Evolutionary conservation across 2,329 filamentous ascomycete genomes (phyloP), one percentile per base, ranked within the genome.

Genomic region (Sclerotinia nivalis): DNA sequence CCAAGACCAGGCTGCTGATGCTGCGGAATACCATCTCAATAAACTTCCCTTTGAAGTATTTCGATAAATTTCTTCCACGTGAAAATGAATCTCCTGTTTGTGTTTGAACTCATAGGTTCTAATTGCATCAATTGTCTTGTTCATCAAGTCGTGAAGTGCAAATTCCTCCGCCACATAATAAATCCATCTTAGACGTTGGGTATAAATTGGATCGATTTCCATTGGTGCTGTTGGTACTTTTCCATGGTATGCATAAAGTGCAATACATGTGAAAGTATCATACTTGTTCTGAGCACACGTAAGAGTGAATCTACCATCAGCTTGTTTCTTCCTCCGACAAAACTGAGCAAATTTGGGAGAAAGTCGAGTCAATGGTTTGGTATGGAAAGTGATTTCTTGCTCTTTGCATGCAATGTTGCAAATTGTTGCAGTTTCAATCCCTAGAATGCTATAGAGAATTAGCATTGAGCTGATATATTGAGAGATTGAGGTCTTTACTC

Each of bases 1-100:
- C 62, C 62, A 66, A n/a, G 62, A 66, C 62, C 62, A 66, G 0
- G 62, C 62, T 31, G 49, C 62, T n/a, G 62, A 66, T 56, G 62
- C 62, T 2, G 62, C 62, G 5, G 34, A 66, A n/a, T 66, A 66
- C 62, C 62, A 66, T 56, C 62, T 55, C 62, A 66, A 28, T 5
- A 56, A 45, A 40, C 62, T 66, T n/a, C 62, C 34, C 12, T 66
- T 54, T 1, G 49, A 56, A n/a, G 62, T 66, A 56, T 66, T 66
- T 20, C 28, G 37, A 31, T 66, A 66, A 31, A 66, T 66, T 7
- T 66, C 62, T 66, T 45, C 49, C 7, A 10, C 28, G 15, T 66
- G 49, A 9, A 15, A 12, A 45, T 54, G 50, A 18, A 56, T 66
- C 20, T 66, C 37, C 20, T 55, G 34, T n/a, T 66, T 66, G 6